Conservation (phyloP, 2,329 filamentous ascomycete genomes). For the Aureobasidium uvarum region DNA sequence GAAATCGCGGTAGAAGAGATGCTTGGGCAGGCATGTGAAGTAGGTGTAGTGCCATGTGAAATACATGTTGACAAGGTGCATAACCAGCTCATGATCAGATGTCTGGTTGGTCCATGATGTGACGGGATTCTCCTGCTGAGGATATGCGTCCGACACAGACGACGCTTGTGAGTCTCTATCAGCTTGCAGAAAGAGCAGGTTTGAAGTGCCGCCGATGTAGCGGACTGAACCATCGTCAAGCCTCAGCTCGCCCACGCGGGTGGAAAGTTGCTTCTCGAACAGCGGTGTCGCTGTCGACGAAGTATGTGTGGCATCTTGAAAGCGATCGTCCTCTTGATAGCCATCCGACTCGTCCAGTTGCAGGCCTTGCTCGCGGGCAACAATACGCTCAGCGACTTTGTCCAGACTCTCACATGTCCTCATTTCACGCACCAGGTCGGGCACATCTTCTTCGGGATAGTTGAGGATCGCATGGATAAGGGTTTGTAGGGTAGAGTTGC, state of each 20-base stretch:
- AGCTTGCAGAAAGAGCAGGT: slow-evolving; percentile 73
- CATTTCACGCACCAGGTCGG: slow-evolving; percentile 77
- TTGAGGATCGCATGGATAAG: slow-evolving; percentile 91
- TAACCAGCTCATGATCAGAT: slow-evolving; percentile 71
- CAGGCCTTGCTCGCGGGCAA: slow-evolving; percentile 53
- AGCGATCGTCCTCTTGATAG: slow-evolving; percentile 37
- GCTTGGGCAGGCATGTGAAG: slow-evolving; percentile 86
- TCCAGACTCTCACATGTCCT: slow-evolving; percentile 77
- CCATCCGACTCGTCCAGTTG: slow-evolving; percentile 45
- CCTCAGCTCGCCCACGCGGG: slow-evolving; percentile 88
- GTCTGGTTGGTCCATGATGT: slow-evolving; percentile 88
- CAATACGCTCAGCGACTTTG: slow-evolving; percentile 60
- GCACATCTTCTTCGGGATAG: slow-evolving; percentile 81
- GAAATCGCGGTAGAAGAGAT: slow-evolving; percentile 84
- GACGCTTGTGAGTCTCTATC: slow-evolving; percentile 44
- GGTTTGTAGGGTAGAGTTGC: slow-evolving; percentile 84
- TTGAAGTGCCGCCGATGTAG: slow-evolving; percentile 92
- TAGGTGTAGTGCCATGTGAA: slow-evolving; percentile 98
- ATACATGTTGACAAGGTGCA: slow-evolving; percentile 94
- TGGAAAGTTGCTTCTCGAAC: slow-evolving; percentile 77
- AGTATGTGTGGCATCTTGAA: slow-evolving; percentile 42
- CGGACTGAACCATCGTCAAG: slow-evolving; percentile 84
- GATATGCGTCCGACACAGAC: slow-evolving; percentile 45
- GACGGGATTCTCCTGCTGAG: slow-evolving; percentile 64
- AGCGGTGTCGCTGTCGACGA: slow-evolving; percentile 33